Evolutionary conservation across 805 yeast genomes (phyloP).

Genomic region (Wickerhamiella spandovensis): DNA sequence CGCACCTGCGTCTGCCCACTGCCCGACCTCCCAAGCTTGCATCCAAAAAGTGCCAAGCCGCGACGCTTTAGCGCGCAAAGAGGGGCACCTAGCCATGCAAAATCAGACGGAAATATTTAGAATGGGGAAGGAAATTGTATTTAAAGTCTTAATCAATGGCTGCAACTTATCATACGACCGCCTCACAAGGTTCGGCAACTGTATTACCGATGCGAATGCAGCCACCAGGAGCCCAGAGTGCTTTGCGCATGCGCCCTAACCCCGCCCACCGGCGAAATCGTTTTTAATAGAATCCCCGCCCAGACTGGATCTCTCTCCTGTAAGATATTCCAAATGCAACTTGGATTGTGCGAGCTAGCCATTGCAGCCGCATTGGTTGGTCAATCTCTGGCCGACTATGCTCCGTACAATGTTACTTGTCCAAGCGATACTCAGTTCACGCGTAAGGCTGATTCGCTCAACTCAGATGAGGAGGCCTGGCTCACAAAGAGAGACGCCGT

Average conservation of each 20-base stretch:
- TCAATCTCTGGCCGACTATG: slow-evolving; percentile 31
- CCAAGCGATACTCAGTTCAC: slow-evolving; percentile 25
- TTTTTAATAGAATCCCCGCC: not conserved
- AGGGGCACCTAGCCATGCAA: no score
- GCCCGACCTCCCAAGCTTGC: not conserved
- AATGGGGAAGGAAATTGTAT: no score
- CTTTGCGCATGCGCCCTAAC: not conserved
- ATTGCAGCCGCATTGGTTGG: slow-evolving; percentile 11
- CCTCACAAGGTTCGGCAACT: not conserved
- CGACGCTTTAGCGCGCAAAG: not conserved
- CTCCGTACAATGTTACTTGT: slow-evolving; percentile 34
- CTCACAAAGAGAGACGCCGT: slow-evolving; percentile 23
- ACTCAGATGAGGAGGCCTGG: slow-evolving; percentile 21
- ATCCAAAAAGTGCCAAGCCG: not conserved
- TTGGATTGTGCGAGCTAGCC: not conserved
- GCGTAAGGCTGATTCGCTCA: slow-evolving; percentile 22
- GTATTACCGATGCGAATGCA: not conserved
- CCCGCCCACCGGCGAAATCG: not conserved
- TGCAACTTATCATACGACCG: no score
- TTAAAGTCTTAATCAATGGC: no score
- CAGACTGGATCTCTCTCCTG: not conserved
- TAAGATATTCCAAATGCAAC: not conserved
- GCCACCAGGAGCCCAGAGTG: not conserved
- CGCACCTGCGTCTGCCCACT: not conserved
- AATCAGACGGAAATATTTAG: no score